Evolutionary conservation across 768 basidiomycete species (phyloP), one percentile per base, ranked within the genome.

Genomic region (Tulasnella sp.): DNA sequence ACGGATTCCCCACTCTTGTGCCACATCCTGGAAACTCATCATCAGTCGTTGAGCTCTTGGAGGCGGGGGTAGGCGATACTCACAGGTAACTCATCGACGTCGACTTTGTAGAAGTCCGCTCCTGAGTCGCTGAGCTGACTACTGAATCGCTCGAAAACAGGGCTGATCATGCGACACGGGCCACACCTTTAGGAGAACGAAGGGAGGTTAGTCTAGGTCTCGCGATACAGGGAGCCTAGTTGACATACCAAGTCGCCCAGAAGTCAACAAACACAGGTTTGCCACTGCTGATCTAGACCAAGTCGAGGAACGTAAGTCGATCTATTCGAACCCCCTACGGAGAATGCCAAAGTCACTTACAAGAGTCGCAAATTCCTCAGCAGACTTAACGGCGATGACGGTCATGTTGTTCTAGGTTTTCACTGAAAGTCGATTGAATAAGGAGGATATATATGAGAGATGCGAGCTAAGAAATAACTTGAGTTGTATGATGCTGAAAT

Each of bases 121-220:
- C 32, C 77, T 61, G 75, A 75, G 67, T 79, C 73, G 61, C 72
- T 75, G 74, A 78, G 72, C 37, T 73, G 57, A 39, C 67, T 26
- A 61, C 74, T 35, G 44, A 61, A n/a, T 39, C 5, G 32, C 23
- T 77, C 76, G 37, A 77, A 77, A 20, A 77, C 67, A 23, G 76
- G 76, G 61, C 51, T 70, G 23, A 77, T 77, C 76, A 77, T 71
- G 20, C 70, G 35, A 57, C 76, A 77, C 4, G 76, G 76, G 11
- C 76, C 76, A 74, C 76, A 77, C 71, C 71, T 73, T 29, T 5
- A 73, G 18, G 7, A 73, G 40, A 40, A 18, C 1, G n/a, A 42
- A 0, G n/a, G 3, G 26, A 67, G 26, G 32, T 67, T 16, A 67
- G 29, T 13, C n/a, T n/a, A n/a, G n/a, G n/a, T n/a, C n/a, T n/a